phyloP scores from a whole-genome alignment of 163 green algal species.

The Prototheca cutis region DNA sequence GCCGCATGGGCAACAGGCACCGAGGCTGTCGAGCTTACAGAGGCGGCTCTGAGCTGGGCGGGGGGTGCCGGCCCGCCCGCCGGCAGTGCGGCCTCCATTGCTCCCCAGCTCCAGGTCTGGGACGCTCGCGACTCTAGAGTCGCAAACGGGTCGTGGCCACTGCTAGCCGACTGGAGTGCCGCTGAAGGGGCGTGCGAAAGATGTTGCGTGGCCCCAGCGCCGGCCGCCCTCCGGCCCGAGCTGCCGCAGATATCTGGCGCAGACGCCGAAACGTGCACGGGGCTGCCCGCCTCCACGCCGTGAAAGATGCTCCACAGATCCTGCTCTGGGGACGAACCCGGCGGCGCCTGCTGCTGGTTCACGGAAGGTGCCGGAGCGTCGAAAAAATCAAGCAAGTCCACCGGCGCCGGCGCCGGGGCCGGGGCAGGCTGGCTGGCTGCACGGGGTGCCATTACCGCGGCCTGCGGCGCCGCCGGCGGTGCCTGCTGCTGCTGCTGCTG shows the following conservation, averaged over 20 bases:
- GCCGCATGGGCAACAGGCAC: neutral
- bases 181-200: too few species aligned
- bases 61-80: too few species aligned
- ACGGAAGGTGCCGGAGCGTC: neutral
- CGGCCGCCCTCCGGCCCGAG: too few species aligned
- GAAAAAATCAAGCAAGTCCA: neutral
- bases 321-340: neutral
- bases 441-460: too few species aligned
- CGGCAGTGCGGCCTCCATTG: neutral
- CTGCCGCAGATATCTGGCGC: too few species aligned
- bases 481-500: neutral
- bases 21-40: neutral
- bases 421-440: too few species aligned
- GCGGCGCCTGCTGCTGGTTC: too few species aligned
- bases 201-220: too few species aligned
- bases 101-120: neutral
- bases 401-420: neutral
- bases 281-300: too few species aligned
- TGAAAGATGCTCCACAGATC: neutral
- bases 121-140: neutral
- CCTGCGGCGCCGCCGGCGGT: neutral
- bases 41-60: neutral
- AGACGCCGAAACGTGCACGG: too few species aligned
- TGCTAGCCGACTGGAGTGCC: too few species aligned
- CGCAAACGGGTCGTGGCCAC: conserved; percentile 1